Percentiles rank a stretch among this genome's conserved stretches.
Conservation (phyloP, 1,139 yeast species). For the Groenewaldozyma sp. region DNA sequence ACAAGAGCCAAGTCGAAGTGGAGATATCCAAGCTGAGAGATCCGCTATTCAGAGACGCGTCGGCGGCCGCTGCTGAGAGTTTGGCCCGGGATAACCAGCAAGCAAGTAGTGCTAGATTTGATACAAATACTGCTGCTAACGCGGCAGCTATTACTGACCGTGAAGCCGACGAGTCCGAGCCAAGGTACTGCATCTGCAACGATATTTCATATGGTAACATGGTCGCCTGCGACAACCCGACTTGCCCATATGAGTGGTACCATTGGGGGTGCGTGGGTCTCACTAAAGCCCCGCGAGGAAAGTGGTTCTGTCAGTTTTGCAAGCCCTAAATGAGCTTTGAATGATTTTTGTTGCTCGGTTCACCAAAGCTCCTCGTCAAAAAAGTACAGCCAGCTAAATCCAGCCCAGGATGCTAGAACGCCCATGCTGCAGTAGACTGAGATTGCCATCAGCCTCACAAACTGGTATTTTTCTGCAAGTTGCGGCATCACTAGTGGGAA, state of each 20-base stretch:
- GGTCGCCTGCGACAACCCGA: conserved; percentile 80
- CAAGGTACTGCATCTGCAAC: conserved; percentile 63
- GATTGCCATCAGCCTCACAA: conserved; percentile 68
- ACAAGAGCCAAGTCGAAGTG: conserved; percentile 7
- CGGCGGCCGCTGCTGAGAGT: conserved; percentile 1
- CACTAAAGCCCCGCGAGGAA: conserved; percentile 29
- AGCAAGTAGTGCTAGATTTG: neutral
- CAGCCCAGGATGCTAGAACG: conserved; percentile 78
- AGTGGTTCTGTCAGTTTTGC: conserved; percentile 31
- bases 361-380: conserved; percentile 34
- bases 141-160: neutral
- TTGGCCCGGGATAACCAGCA: conserved; percentile 3
- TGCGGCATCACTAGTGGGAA: conserved; percentile 42
- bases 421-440: conserved; percentile 87
- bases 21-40: conserved; percentile 10
- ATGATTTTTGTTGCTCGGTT: neutral
- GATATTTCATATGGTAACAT: conserved; percentile 76
- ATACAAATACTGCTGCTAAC: neutral
- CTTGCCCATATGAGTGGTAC: conserved; percentile 78
- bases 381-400: conserved; percentile 80
- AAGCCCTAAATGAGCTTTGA: neutral
- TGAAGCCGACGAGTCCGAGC: conserved; percentile 9
- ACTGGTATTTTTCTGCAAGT: conserved; percentile 42
- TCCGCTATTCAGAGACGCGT: conserved; percentile 3
- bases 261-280: conserved; percentile 69